Base-by-base conservation (phyloP, 495 filamentous ascomycete genomes). In the Lophiostoma macrostomum region DNA sequence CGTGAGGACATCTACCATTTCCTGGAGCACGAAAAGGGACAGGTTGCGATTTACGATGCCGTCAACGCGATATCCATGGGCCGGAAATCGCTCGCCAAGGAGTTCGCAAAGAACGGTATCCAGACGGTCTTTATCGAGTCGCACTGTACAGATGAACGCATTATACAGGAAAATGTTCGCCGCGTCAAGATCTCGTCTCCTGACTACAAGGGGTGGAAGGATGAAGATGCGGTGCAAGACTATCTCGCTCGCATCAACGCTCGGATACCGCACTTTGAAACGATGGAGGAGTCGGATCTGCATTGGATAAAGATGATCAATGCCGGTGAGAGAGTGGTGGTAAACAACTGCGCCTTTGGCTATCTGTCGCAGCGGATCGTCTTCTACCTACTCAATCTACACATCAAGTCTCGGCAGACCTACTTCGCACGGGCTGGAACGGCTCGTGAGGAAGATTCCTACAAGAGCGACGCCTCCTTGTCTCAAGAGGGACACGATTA, bases 241-340 rank as follows among this genome's bases (percentile, higher is more conserved):
- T 99, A 99, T 62, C 77, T 99, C 20, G 77, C 80, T 50, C 85
- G 94, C 22, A 96, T 97, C 64, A 80, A 87, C 45, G 83, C 85
- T 38, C 89, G 93, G 51, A 97, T 97, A 44, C 94, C 94, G 18
- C 82, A 90, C 50, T 97, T 96, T 60, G 91, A 97, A 71, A 95
- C 89, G 0, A 97, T 99, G 90, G 79, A 91, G 59, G 93, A 97
- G 64, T 75, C 78, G 24, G 90, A 96, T 52, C 74, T 97, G 49
- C 96, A 96, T 64, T 99, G 90, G 66, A 89, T 97, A 76, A 97
- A 96, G 80, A 95, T 99, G 90, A 94, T 95, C 60, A 97, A 99
- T 64, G 94, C 94, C 6, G 94, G 94, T n/a, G 83, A 94, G 67
- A 74, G 84, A 38, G 80, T 97, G 49, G 83, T 87, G 50, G 87